A percentile compares a stretch with the other conserved stretches of the same genome.
Evolutionary conservation across 306 rosid species (phyloP).

Genomic region (Acmispon strigosus): DNA sequence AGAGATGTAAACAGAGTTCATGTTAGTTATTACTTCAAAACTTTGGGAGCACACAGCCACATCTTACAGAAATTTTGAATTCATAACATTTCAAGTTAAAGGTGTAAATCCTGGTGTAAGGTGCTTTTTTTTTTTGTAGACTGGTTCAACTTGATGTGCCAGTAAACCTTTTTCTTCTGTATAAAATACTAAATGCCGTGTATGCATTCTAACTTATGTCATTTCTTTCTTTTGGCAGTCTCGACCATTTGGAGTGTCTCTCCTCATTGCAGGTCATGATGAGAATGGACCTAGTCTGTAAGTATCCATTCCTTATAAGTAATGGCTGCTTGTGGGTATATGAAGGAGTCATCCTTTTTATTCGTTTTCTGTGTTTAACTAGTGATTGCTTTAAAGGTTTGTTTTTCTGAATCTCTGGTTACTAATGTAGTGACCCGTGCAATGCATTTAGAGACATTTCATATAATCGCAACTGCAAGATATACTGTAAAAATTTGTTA

Average conservation of each 20-base stretch:
- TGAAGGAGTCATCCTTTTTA: background rate
- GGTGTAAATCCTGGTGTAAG: background rate
- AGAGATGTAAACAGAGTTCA: background rate
- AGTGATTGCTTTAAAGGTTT: background rate
- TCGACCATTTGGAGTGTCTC: conserved; percentile 93
- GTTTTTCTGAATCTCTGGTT: background rate
- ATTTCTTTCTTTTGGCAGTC: conserved; percentile 45
- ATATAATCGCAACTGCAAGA: no score
- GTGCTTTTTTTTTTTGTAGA: background rate
- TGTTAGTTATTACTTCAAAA: background rate
- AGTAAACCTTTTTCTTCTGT: background rate
- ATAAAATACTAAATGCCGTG: background rate
- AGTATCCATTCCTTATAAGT: conserved; percentile 25
- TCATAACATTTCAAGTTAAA: background rate
- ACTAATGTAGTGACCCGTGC: no score
- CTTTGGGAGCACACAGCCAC: background rate
- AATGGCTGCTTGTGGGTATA: background rate
- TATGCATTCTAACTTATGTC: background rate
- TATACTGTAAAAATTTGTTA: no score
- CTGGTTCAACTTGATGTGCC: background rate
- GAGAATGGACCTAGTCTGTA: conserved; percentile 87
- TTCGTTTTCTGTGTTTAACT: background rate
- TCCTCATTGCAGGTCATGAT: conserved; percentile 92
- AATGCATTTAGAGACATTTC: no score
- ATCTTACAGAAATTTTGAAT: background rate